phyloP scores from a whole-genome alignment of 139 green algal species.

The Diplosphaera chodatii region DNA sequence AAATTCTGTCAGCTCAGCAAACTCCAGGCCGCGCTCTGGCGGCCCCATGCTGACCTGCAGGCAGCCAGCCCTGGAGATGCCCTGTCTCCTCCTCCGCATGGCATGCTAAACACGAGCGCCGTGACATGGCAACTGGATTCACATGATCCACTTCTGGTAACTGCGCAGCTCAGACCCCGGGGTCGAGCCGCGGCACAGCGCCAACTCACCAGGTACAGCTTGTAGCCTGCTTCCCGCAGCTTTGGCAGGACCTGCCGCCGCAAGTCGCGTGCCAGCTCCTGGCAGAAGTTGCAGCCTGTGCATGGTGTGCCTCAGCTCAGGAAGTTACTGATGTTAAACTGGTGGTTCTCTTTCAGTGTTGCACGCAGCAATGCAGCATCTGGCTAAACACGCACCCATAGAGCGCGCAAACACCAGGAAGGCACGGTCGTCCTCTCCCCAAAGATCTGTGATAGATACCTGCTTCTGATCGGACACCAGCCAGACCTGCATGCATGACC shows the following conservation, averaged over 20 bases:
- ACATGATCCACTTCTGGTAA: no score
- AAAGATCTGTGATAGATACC: constrained; percentile 43
- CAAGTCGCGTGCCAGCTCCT: constrained; percentile 72
- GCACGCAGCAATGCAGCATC: neutral
- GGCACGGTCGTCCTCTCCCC: constrained; percentile 42
- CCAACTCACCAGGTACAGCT: constrained; percentile 53
- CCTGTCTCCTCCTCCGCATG: no score
- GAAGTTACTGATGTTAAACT: no score
- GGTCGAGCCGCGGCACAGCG: no score
- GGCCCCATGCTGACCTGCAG: constrained; percentile 44
- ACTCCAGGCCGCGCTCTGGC: constrained; percentile 36
- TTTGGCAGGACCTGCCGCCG: constrained; percentile 63
- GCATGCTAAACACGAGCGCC: no score
- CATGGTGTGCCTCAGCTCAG: neutral
- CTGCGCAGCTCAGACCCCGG: no score
- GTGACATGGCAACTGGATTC: no score
- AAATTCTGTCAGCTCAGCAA: constrained; percentile 66
- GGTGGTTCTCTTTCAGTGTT: no score
- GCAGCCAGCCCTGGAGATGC: no score
- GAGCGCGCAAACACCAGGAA: constrained; percentile 58
- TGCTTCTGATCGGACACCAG: constrained; percentile 30
- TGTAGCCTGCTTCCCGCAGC: constrained; percentile 50
- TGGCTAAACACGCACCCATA: constrained; percentile 35
- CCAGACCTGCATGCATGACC: constrained; percentile 22
- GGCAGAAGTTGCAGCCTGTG: constrained; percentile 10